Evolutionary conservation across 2,329 filamentous ascomycete genomes (phyloP).

Genomic region (Sarocladium strictum): DNA sequence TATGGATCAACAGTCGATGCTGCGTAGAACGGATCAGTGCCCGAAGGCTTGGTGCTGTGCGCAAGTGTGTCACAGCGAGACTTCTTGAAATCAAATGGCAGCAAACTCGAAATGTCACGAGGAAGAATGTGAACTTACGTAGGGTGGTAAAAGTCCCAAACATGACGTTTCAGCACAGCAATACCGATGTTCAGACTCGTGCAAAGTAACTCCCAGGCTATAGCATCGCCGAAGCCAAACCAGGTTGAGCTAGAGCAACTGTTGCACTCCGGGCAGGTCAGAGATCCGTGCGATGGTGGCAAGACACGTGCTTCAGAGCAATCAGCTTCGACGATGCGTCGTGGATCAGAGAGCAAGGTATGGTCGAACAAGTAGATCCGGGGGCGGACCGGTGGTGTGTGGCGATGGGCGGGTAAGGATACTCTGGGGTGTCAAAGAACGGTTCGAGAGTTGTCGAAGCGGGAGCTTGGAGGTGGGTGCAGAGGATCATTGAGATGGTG

Average conservation of each 20-base stretch:
- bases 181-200: neutral
- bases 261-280: neutral
- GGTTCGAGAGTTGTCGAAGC: neutral
- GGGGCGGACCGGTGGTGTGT: neutral
- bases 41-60: neutral
- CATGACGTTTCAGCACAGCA: conserved; percentile 1
- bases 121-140: conserved; percentile 6
- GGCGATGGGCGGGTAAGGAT: neutral
- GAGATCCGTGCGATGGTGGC: neutral
- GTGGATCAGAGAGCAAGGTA: neutral
- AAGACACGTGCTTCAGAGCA: neutral
- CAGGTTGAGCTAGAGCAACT: neutral
- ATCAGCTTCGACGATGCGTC: neutral
- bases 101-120: neutral
- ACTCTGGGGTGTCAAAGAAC: neutral
- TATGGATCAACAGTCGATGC: neutral
- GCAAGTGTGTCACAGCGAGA: neutral
- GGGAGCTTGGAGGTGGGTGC: neutral
- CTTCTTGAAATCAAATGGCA: neutral
- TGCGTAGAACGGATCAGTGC: neutral
- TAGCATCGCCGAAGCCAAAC: neutral
- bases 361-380: neutral
- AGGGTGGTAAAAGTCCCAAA: conserved; percentile 10
- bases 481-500: neutral
- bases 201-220: neutral